These are phyloP conservation scores for Adansonia madagascariensis DNA, from an alignment of 441 rosid genomes.

Conservation along the genomic window DNA sequence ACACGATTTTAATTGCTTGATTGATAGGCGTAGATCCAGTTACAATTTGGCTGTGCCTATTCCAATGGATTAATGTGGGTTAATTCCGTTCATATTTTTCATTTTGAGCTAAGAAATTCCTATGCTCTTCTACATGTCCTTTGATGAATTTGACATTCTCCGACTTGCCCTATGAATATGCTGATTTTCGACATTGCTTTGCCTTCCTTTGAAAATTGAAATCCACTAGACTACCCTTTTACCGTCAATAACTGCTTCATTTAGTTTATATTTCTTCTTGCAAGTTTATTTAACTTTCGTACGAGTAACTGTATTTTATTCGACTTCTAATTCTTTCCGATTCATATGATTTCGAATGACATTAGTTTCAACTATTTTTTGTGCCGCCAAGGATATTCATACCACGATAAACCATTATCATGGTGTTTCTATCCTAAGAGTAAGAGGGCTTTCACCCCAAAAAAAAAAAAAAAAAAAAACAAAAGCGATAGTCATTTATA, in stretches of 20 bases:
- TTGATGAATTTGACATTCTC: not conserved
- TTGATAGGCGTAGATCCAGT: conserved; percentile 5
- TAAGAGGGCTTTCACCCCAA: not conserved
- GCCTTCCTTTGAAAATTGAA: not conserved
- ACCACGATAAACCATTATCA: no score
- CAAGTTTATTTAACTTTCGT: not conserved
- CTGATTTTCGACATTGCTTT: not conserved
- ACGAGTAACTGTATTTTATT: no score
- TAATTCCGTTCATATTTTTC: not conserved
- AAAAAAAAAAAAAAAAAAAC: not conserved
- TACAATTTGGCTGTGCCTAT: not conserved
- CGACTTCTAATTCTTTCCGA: no score
- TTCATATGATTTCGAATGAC: not conserved
- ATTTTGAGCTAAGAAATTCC: no score
- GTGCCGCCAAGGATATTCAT: not conserved
- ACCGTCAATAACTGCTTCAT: not conserved
- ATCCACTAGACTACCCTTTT: not conserved
- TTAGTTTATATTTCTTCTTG: not conserved
- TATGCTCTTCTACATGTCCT: not conserved
- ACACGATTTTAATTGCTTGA: not conserved
- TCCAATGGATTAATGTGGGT: not conserved
- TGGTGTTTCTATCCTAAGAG: no score
- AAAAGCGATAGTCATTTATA: not conserved
- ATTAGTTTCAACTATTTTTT: not conserved
- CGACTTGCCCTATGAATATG: not conserved